These are phyloP conservation scores for Ophiosphaerella herpotricha DNA, from an alignment of 2,329 filamentous ascomycete genomes.

Conservation along the genomic window DNA sequence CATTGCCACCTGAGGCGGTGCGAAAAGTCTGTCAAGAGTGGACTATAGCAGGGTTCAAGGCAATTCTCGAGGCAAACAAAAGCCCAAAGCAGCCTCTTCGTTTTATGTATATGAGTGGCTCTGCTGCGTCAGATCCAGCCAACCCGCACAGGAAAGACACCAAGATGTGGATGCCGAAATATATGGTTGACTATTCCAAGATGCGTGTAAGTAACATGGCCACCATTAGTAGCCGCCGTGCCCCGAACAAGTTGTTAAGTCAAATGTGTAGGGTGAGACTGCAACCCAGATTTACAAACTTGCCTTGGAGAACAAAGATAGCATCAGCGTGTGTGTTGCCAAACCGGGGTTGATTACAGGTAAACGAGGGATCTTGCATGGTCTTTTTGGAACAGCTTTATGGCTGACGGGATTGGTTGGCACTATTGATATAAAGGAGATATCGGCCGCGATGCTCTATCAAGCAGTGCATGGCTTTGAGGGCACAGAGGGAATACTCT, in stretches of 20 bases:
- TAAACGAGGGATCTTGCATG: conserved; percentile 24
- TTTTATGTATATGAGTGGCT: conserved; percentile 58
- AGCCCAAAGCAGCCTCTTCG: conserved; percentile 44
- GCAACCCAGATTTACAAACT: conserved; percentile 52
- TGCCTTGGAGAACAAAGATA: conserved; percentile 45
- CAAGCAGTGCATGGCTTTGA: conserved; percentile 53
- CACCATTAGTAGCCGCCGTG: too few relatives aligned
- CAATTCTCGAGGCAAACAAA: conserved; percentile 36
- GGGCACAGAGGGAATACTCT: conserved; percentile 48
- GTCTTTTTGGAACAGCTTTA: conserved; percentile 21
- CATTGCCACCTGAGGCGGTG: conserved; percentile 43
- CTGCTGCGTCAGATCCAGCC: conserved; percentile 35
- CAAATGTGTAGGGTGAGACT: conserved; percentile 50
- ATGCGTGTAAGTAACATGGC: conserved; percentile 51
- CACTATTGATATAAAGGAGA: conserved; percentile 42
- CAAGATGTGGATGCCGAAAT: conserved; percentile 34
- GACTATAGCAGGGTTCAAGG: conserved; percentile 43
- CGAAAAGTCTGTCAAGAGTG: conserved; percentile 50
- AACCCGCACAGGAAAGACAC: conserved; percentile 50
- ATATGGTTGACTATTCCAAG: conserved; percentile 49
- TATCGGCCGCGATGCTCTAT: conserved; percentile 52
- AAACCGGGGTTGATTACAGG: conserved; percentile 53
- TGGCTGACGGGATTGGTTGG: conserved; percentile 35
- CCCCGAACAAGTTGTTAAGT: background rate
- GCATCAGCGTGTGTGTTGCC: conserved; percentile 46